Percentiles rank a stretch among this genome's conserved stretches.
phyloP scores from a whole-genome alignment of 345 rosid genomes.

The Sonneratia caseolaris region DNA sequence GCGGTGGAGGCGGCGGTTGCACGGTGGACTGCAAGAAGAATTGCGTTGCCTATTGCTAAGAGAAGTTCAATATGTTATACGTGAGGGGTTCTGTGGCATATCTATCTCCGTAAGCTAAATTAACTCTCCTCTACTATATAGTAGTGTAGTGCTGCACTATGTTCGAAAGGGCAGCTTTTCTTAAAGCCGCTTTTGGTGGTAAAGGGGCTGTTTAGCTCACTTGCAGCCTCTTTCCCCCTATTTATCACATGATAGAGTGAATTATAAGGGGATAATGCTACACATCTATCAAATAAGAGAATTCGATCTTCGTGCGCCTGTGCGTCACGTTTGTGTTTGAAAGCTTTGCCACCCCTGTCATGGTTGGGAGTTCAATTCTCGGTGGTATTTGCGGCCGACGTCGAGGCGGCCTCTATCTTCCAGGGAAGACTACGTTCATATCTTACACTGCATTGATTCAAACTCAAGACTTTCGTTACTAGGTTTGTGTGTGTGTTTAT shows the following conservation, averaged over 20 bases:
- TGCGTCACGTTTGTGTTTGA: too few species aligned
- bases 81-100: background rate
- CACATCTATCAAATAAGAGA: background rate
- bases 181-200: background rate
- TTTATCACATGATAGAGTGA: background rate
- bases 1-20: slow-evolving; percentile 96
- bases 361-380: too few species aligned
- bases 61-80: background rate
- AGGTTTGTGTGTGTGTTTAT: too few species aligned
- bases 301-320: too few species aligned
- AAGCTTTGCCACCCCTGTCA: too few species aligned
- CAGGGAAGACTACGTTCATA: too few species aligned
- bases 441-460: too few species aligned
- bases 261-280: background rate
- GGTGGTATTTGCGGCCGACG: too few species aligned
- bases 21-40: slow-evolving; percentile 93
- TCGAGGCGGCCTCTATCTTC: too few species aligned
- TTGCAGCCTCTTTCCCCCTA: background rate
- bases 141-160: background rate
- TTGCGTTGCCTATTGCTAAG: slow-evolving; percentile 75
- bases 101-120: background rate
- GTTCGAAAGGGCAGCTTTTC: background rate
- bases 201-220: background rate
- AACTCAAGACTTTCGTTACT: too few species aligned
- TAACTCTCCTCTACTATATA: background rate